phyloP scores from a whole-genome alignment of 2,329 filamentous ascomycete species.

The Claviceps capensis region DNA sequence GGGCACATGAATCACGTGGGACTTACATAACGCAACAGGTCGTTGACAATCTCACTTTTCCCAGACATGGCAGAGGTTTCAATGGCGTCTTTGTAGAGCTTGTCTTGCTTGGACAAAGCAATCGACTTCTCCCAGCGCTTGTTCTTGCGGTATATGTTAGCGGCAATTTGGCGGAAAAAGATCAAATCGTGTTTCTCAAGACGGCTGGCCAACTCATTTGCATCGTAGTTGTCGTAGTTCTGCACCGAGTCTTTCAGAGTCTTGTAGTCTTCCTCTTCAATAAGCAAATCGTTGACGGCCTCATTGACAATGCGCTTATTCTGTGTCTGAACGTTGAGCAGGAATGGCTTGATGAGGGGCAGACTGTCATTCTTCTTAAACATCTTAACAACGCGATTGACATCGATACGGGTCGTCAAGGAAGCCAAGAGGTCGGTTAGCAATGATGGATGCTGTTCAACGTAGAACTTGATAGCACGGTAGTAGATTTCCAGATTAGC shows the following conservation, averaged over 20 bases:
- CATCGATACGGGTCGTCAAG: slow-evolving; percentile 85
- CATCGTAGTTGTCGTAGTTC: slow-evolving; percentile 98
- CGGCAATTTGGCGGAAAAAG: slow-evolving; percentile 98
- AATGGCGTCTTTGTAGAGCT: slow-evolving; percentile 98
- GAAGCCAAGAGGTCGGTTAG: slow-evolving; percentile 90
- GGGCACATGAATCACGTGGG: not conserved
- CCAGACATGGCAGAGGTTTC: slow-evolving; percentile 88
- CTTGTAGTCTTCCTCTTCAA: slow-evolving; percentile 99
- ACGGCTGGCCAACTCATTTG: slow-evolving; percentile 78
- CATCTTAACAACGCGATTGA: slow-evolving; percentile 98
- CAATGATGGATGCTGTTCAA: slow-evolving; percentile 90
- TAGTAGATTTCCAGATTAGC: slow-evolving; percentile 99
- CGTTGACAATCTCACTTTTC: slow-evolving; percentile 87
- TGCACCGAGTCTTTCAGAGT: slow-evolving; percentile 93
- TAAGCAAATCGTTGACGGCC: slow-evolving; percentile 92
- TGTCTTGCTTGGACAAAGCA: slow-evolving; percentile 93
- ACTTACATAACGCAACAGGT: slow-evolving; percentile 93
- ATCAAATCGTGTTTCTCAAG: slow-evolving; percentile 96
- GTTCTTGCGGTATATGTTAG: slow-evolving; percentile 98
- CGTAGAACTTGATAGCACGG: slow-evolving; percentile 89
- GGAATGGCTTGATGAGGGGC: slow-evolving; percentile 95
- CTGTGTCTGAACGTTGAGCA: slow-evolving; percentile 88
- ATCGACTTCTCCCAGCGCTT: slow-evolving; percentile 99
- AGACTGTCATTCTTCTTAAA: slow-evolving; percentile 98
- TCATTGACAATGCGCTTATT: slow-evolving; percentile 98